These are phyloP conservation scores for Spathaspora sp. DNA, from an alignment of 1,139 yeast species.

Conservation along the genomic window DNA sequence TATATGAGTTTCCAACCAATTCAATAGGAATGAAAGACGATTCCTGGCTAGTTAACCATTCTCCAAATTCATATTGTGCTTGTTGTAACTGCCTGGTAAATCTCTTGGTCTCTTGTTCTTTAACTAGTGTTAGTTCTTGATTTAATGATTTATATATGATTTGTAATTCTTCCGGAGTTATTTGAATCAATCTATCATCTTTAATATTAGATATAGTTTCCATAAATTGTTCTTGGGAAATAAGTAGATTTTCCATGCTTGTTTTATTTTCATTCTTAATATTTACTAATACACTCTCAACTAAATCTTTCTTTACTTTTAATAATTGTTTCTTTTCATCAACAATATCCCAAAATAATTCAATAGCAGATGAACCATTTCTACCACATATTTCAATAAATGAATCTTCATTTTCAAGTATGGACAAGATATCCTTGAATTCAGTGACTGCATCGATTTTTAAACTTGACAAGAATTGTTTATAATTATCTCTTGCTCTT, in stretches of 20 bases:
- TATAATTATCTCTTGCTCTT: slow-evolving; percentile 61
- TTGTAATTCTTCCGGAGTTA: slow-evolving; percentile 21
- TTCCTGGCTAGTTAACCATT: slow-evolving; percentile 17
- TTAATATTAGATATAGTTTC: slow-evolving; percentile 17
- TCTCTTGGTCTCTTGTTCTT: slow-evolving; percentile 13
- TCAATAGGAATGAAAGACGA: slow-evolving; percentile 5
- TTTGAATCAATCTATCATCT: slow-evolving; percentile 29
- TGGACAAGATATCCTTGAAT: slow-evolving; percentile 58
- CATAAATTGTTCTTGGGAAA: slow-evolving; percentile 21
- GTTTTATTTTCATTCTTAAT: slow-evolving; percentile 9
- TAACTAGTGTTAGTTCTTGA: slow-evolving; percentile 21
- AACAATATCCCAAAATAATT: slow-evolving; percentile 73
- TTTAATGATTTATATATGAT: slow-evolving; percentile 27
- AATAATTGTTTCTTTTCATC: slow-evolving; percentile 61
- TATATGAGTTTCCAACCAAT: slow-evolving; percentile 2
- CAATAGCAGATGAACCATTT: slow-evolving; percentile 77
- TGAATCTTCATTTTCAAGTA: slow-evolving; percentile 55
- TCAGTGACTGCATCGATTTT: slow-evolving; percentile 53
- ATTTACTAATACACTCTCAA: slow-evolving; percentile 51
- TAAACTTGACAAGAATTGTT: slow-evolving; percentile 39
- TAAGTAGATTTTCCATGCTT: slow-evolving; percentile 16
- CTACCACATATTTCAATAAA: slow-evolving; percentile 70
- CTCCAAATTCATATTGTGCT: slow-evolving; percentile 16
- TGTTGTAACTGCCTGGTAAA: slow-evolving; percentile 14
- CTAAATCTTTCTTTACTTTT: slow-evolving; percentile 59